Evolutionary conservation across 179 eudicot species (phyloP).

Genomic region (Actinidia polygama): DNA sequence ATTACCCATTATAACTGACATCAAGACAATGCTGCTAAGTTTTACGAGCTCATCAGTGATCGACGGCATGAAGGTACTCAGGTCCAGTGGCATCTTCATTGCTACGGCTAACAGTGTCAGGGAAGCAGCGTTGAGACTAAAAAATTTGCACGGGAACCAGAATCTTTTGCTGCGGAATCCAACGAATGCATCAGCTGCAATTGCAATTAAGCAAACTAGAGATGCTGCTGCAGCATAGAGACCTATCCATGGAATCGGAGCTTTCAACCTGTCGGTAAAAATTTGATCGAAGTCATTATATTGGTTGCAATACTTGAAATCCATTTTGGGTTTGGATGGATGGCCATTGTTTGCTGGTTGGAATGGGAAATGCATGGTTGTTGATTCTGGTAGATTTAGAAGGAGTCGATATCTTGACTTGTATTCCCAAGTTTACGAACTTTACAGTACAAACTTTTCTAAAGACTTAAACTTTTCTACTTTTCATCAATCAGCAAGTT

Average conservation of each 20-base stretch:
- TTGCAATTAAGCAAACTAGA: slow-evolving; percentile 27
- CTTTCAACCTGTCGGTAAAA: too few relatives aligned
- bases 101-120: slow-evolving; percentile 36
- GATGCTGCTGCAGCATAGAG: slow-evolving; percentile 39
- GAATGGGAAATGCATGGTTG: too few relatives aligned
- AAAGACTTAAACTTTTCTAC: too few relatives aligned
- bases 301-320: too few relatives aligned
- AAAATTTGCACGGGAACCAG: slow-evolving; percentile 40
- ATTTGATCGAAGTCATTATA: too few relatives aligned
- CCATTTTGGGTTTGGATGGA: too few relatives aligned
- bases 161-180: slow-evolving; percentile 26
- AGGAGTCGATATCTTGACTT: too few relatives aligned
- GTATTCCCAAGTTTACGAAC: too few relatives aligned
- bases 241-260: slow-evolving; percentile 44
- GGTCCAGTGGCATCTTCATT: slow-evolving; percentile 41
- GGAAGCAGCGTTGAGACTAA: slow-evolving; percentile 36
- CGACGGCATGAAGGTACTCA: slow-evolving; percentile 26
- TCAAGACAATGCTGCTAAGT: slow-evolving; percentile 24
- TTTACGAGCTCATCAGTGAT: slow-evolving; percentile 27
- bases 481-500: too few relatives aligned
- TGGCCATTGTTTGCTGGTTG: too few relatives aligned
- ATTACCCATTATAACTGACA: slow-evolving; percentile 35
- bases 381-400: too few relatives aligned
- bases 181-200: slow-evolving; percentile 26
- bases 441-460: too few relatives aligned